Conservation (phyloP, 2,329 filamentous ascomycete genomes). For the Aspergillus quadrilineatus region DNA sequence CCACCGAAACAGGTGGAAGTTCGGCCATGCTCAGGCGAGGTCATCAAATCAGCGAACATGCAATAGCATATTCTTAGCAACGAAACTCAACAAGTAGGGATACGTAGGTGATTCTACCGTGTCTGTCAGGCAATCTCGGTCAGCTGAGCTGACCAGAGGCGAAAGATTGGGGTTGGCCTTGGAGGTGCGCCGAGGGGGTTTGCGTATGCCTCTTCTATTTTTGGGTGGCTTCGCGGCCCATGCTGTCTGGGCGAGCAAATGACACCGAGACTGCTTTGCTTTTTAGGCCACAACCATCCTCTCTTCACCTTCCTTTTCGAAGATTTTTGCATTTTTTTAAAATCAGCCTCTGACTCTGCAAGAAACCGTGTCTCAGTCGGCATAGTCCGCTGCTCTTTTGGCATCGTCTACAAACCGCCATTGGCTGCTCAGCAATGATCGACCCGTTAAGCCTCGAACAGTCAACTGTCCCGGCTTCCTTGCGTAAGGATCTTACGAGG, state of each 20-base stretch:
- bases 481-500: background rate
- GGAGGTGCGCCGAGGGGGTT: constrained; percentile 7
- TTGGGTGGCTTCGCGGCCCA: constrained; percentile 13
- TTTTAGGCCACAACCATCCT: background rate
- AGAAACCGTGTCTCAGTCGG: background rate
- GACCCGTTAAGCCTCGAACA: constrained; percentile 1
- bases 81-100: background rate
- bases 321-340: background rate
- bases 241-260: background rate
- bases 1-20: background rate
- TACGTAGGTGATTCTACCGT: background rate
- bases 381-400: background rate
- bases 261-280: background rate
- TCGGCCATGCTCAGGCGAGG: background rate
- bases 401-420: background rate
- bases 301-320: background rate
- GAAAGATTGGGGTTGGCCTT: background rate
- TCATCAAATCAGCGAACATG: background rate
- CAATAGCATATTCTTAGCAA: constrained; percentile 4
- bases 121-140: background rate
- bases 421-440: background rate
- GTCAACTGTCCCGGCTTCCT: too few relatives aligned
- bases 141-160: background rate
- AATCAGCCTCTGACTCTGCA: background rate
- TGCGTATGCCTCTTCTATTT: constrained; percentile 22